Conservation (phyloP, 164 flowering plant species). For the Aristolochia fimbriata region DNA sequence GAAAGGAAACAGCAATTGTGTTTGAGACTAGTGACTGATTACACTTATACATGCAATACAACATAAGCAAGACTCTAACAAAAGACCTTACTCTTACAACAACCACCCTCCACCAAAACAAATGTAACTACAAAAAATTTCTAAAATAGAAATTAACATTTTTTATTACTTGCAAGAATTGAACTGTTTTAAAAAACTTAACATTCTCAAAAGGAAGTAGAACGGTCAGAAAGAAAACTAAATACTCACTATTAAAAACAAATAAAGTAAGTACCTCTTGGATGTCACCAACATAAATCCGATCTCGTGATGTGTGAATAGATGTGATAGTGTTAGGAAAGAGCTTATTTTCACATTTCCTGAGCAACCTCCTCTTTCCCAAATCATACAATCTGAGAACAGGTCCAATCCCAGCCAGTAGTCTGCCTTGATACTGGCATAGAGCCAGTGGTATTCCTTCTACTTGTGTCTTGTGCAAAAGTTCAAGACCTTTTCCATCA, state of each 20-base stretch:
- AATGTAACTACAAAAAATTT: too few relatives aligned
- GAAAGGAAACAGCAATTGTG: too few relatives aligned
- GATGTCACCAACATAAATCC: conserved; percentile 95
- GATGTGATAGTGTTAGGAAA: conserved; percentile 84
- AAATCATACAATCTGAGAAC: conserved; percentile 88
- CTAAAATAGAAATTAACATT: too few relatives aligned
- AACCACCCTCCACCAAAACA: too few relatives aligned
- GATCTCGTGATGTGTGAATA: conserved; percentile 87
- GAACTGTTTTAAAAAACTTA: too few relatives aligned
- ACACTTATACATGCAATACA: too few relatives aligned
- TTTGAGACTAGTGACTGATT: too few relatives aligned
- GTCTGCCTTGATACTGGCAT: conserved; percentile 88
- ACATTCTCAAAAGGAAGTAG: too few relatives aligned
- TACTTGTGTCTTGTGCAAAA: conserved; percentile 94
- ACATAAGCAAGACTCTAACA: too few relatives aligned
- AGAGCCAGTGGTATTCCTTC: conserved; percentile 94
- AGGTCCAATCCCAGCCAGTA: conserved; percentile 92
- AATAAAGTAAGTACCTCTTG: conserved; percentile 69
- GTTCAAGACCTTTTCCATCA: conserved; percentile 84
- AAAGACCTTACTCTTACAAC: too few relatives aligned
- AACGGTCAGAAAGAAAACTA: neutral
- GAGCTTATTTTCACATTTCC: conserved; percentile 96
- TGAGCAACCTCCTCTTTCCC: conserved; percentile 78
- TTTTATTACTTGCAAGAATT: too few relatives aligned
- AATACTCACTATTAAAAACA: neutral